Evolutionary conservation across 495 filamentous ascomycete genomes (phyloP).

Genomic region (Hypoxylon fuscum): DNA sequence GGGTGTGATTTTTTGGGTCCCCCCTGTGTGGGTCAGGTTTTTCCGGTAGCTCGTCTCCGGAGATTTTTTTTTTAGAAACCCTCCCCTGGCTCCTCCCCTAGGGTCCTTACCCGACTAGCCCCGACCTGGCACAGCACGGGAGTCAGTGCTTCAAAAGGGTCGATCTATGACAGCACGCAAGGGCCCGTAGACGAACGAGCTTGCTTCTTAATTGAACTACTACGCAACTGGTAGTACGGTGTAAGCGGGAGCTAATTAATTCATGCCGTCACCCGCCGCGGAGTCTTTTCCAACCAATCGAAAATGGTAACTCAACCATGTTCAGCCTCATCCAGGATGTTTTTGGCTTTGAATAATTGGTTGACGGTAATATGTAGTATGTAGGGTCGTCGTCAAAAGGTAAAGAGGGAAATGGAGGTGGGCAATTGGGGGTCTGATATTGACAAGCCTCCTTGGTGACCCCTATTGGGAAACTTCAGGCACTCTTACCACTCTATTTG

Average conservation of each 20-base stretch:
- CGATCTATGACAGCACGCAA: conserved; percentile 14
- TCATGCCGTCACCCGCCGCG: conserved; percentile 14
- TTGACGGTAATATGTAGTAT: background rate
- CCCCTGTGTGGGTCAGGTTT: background rate
- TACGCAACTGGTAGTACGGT: conserved; percentile 2
- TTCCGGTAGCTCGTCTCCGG: conserved; percentile 13
- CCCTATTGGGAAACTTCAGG: conserved; percentile 13
- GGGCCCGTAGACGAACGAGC: conserved; percentile 5
- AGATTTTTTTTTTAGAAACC: conserved; percentile 18
- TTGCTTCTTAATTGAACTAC: background rate
- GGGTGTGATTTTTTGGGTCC: conserved; percentile 9
- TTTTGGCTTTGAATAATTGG: conserved; percentile 17
- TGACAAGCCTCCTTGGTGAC: conserved; percentile 5
- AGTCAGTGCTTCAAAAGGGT: conserved; percentile 21
- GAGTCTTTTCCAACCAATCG: conserved; percentile 24
- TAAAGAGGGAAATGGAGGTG: background rate
- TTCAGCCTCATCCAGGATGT: conserved; percentile 36
- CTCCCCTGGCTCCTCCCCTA: background rate
- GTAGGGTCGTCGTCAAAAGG: conserved; percentile 3
- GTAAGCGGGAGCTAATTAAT: conserved; percentile 19
- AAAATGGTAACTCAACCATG: background rate
- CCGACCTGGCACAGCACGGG: conserved; percentile 9
- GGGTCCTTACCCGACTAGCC: background rate
- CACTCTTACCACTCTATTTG: conserved; percentile 1
- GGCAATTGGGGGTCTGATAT: conserved; percentile 5